A percentile compares a stretch with the other conserved stretches of the same genome.
Conservation (phyloP, 1,284 basidiomycete genomes). For the Cyathus olla region DNA sequence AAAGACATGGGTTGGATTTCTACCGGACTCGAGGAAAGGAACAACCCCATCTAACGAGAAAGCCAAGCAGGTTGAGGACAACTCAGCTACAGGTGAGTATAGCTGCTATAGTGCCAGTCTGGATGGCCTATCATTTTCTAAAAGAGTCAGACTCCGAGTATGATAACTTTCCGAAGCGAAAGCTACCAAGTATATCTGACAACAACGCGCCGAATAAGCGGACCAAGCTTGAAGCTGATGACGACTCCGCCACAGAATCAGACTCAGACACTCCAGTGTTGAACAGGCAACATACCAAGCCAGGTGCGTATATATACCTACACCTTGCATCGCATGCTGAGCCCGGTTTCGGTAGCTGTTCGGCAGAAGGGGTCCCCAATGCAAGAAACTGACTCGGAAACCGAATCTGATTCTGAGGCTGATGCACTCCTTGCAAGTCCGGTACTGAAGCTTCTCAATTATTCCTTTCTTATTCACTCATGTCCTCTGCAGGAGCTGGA, state of each 20-base stretch:
- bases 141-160: conserved; percentile 4
- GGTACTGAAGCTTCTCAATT: background rate
- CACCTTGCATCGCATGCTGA: background rate
- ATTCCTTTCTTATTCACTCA: background rate
- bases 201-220: conserved; percentile 2
- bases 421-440: conserved; percentile 21
- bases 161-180: conserved; percentile 7
- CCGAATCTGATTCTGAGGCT: conserved; percentile 53
- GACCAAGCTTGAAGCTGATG: background rate
- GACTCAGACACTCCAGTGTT: conserved; percentile 35
- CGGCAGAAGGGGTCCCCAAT: background rate
- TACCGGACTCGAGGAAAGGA: background rate
- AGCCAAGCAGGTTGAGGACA: conserved; percentile 5
- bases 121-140: background rate
- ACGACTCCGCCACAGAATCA: conserved; percentile 53
- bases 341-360: background rate
- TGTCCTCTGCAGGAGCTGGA: too few species aligned
- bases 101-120: background rate
- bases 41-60: background rate
- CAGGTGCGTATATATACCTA: background rate
- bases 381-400: conserved; percentile 30
- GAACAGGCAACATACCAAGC: background rate
- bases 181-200: background rate
- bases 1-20: conserved; percentile 29
- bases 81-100: conserved; percentile 22